Evolutionary conservation across 2,329 filamentous ascomycete species (phyloP).

Genomic region (Fusarium beomiforme): DNA sequence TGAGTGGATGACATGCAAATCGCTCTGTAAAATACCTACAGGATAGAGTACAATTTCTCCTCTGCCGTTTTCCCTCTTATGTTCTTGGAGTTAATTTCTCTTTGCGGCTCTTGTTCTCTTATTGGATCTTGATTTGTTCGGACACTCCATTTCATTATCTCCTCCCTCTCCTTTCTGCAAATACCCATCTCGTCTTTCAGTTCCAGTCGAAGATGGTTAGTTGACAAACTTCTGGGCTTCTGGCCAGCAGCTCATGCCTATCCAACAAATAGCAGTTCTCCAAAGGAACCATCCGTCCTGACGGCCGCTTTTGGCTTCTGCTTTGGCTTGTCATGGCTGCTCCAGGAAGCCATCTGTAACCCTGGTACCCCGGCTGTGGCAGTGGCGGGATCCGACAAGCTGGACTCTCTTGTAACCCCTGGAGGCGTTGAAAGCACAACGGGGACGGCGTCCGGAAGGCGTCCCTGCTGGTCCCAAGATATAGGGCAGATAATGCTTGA

Average conservation of each 20-base stretch:
- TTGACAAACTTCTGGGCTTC: constrained; percentile 17
- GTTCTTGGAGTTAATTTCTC: constrained; percentile 8
- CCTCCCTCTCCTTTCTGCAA: background rate
- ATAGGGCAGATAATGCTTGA: constrained; percentile 30
- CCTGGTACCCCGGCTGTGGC: constrained; percentile 33
- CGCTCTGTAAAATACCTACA: constrained; percentile 20
- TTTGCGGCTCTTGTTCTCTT: constrained; percentile 17
- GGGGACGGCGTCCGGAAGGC: constrained; percentile 40
- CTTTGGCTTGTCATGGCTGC: constrained; percentile 25
- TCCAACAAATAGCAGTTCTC: constrained; percentile 7
- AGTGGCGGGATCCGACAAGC: constrained; percentile 40
- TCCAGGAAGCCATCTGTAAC: constrained; percentile 26
- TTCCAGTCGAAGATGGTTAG: constrained; percentile 29
- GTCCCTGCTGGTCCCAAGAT: constrained; percentile 25
- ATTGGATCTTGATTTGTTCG: constrained; percentile 1
- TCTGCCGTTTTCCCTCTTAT: constrained; percentile 5
- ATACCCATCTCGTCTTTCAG: constrained; percentile 6
- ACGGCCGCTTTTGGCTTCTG: constrained; percentile 29
- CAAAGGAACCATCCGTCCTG: constrained; percentile 18
- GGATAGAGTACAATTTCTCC: background rate
- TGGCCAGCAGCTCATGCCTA: constrained; percentile 1
- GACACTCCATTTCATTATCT: constrained; percentile 15
- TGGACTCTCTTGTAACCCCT: constrained; percentile 37
- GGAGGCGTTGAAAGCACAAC: constrained; percentile 38
- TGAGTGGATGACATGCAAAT: constrained; percentile 38